Evolutionary conservation across 1,139 yeast genomes (phyloP), one percentile per base, ranked within the genome.

Genomic region (Pichia sp.): DNA sequence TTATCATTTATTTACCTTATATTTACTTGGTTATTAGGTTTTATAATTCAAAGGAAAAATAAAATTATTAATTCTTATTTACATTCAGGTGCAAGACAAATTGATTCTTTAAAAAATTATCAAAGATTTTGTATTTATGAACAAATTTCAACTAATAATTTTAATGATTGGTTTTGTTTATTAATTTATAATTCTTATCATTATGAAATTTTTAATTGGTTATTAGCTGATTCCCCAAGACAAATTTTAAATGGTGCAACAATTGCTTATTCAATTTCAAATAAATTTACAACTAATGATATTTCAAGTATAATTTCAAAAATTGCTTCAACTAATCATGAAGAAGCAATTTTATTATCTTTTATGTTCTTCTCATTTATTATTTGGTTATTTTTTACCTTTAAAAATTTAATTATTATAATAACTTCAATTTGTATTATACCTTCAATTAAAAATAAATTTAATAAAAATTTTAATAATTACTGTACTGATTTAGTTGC

Each of bases 141-240:
- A 53, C 74, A 75, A 54, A 80, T 87, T 43, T 79, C 87, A 41
- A 75, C 73, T 39, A 85, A 87, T 30, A 76, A 74, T 30, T 73
- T 74, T 41, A 76, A 76, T 54, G 95, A 86, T 57, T 80, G 81
- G 71, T 64, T 82, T 41, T 77, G 87, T 23, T 77, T 87, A 53
- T 76, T 77, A 55, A 74, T 82, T 4, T 86, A 79, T 61, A 55
- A 52, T 26, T 47, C 56, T 4, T 56, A 50, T 44, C 60, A 60
- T 46, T 78, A 77, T 56, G 82, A 86, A 47, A 64, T 86, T 45
- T 80, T 80, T 52, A 74, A 76, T 40, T 86, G 92, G 59, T 60
- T 80, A 16, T 67, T 85, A 38, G 90, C 95, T 1, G 96, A 87
- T 55, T 74, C 90, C 6, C 96, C 96, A n/a, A 75, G 96, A 62